phyloP scores from a whole-genome alignment of 164 flowering plant species.

The Chloranthus sessilifolius region DNA sequence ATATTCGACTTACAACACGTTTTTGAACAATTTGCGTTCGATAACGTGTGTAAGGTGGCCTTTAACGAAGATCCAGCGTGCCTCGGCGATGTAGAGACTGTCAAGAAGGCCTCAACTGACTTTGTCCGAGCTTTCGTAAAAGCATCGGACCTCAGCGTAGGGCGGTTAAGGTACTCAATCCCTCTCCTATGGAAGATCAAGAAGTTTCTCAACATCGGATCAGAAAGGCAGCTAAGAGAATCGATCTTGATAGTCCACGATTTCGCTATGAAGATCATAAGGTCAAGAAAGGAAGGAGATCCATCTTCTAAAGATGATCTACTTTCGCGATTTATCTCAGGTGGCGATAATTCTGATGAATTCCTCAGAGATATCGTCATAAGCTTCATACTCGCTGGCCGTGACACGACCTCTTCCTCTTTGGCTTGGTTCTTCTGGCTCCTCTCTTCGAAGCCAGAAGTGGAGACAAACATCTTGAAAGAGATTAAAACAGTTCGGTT shows the following conservation, averaged over 20 bases:
- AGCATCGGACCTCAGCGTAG: conserved; percentile 42
- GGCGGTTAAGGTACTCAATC: conserved; percentile 37
- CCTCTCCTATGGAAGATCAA: conserved; percentile 25
- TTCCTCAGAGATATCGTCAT: conserved; percentile 40
- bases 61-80: conserved; percentile 46
- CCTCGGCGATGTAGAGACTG: conserved; percentile 31
- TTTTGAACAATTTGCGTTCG: conserved; percentile 61
- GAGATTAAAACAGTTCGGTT: conserved; percentile 29
- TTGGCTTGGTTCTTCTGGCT: conserved; percentile 55
- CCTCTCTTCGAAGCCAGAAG: conserved; percentile 25
- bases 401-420: conserved; percentile 47
- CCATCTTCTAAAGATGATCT: conserved; percentile 23
- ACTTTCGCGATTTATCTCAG: conserved; percentile 36
- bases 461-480: conserved; percentile 22
- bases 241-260: conserved; percentile 41
- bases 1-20: conserved; percentile 53
- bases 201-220: conserved; percentile 43
- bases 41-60: conserved; percentile 52
- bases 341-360: conserved; percentile 18
- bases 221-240: conserved; percentile 34
- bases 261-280: conserved; percentile 50
- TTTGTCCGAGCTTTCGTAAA: conserved; percentile 57
- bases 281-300: conserved; percentile 19
- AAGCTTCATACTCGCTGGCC: conserved; percentile 56
- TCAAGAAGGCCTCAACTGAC: conserved; percentile 31